A percentile compares a stretch with the other conserved stretches of the same genome.
phyloP scores from a whole-genome alignment of 257 asterid species.

The Ligustrum vulgare region DNA sequence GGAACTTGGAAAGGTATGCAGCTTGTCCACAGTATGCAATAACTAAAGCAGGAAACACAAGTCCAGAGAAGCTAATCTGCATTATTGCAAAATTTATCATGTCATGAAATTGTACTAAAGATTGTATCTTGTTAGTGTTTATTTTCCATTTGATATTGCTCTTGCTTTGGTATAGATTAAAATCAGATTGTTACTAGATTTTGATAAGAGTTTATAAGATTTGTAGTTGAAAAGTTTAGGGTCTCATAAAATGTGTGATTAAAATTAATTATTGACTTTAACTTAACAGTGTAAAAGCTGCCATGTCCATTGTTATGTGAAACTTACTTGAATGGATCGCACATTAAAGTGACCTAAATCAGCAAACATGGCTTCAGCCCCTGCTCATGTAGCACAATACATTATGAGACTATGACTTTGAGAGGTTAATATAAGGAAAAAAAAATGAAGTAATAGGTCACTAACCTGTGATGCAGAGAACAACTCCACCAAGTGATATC shows the following conservation, averaged over 20 bases:
- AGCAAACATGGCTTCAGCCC: conserved; percentile 87
- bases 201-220: no score
- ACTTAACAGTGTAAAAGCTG: no score
- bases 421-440: background rate
- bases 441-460: background rate
- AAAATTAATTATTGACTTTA: no score
- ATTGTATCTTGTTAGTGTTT: background rate
- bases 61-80: conserved; percentile 62
- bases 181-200: no score
- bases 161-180: no score
- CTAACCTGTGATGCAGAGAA: conserved; percentile 66
- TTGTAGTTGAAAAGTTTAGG: no score
- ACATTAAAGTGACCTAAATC: conserved; percentile 77
- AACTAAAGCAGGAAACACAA: conserved; percentile 56
- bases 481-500: conserved; percentile 71
- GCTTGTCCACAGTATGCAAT: conserved; percentile 67
- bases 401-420: background rate
- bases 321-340: conserved; percentile 58
- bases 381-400: conserved; percentile 25
- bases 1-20: conserved; percentile 57
- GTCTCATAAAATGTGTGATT: no score
- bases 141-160: background rate
- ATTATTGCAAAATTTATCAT: background rate
- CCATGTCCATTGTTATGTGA: background rate
- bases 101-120: no score